A percentile compares a stretch with the other conserved stretches of the same genome.
These are phyloP conservation scores for Marsdenia floribunda DNA, from an alignment of 257 asterid genomes.

Conservation along the genomic window DNA sequence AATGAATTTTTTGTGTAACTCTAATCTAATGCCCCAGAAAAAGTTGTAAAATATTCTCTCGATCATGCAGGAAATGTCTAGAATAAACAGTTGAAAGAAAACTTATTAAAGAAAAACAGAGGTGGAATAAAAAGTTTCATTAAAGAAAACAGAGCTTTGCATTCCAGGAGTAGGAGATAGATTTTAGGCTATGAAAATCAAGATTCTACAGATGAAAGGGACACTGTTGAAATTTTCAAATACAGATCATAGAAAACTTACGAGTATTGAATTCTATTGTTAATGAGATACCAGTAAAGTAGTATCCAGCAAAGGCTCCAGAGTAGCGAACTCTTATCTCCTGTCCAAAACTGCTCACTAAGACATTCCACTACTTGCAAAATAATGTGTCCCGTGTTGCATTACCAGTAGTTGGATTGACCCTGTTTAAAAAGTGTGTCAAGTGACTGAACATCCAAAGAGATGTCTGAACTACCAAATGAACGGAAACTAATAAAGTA, in stretches of 20 bases:
- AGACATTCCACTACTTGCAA: conserved; percentile 38
- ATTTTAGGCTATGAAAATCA: neutral
- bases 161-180: neutral
- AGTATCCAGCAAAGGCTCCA: neutral
- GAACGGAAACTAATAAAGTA: neutral
- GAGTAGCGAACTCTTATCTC: neutral
- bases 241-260: neutral
- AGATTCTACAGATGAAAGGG: neutral
- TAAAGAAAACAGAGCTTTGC: neutral
- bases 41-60: neutral
- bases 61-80: neutral
- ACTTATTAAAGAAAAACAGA: neutral
- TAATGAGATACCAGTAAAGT: neutral
- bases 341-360: neutral
- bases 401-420: conserved; percentile 74
- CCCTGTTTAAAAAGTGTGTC: conserved; percentile 34
- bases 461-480: neutral
- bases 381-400: conserved; percentile 85
- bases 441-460: neutral
- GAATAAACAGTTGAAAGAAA: neutral
- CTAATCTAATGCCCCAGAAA: neutral
- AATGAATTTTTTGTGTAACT: neutral
- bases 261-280: neutral
- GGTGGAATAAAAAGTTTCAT: neutral
- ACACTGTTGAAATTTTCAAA: neutral